Evolutionary conservation across 257 asterid species (phyloP), one percentile per base, ranked within the genome.

Genomic region (Solanum raphanifolium): DNA sequence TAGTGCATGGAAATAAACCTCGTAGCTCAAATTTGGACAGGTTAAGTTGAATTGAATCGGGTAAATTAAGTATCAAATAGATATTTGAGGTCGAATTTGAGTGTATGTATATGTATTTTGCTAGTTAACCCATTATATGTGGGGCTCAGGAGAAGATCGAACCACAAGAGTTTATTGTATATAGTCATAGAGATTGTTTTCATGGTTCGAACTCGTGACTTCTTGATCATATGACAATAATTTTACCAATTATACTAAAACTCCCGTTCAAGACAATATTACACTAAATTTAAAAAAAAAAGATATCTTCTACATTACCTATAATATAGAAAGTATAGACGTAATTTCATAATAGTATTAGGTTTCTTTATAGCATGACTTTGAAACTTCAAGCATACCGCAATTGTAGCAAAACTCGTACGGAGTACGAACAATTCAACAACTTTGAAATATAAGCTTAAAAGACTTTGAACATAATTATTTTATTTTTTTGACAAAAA

Each of bases 151-250:
- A 65, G 29, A 25, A 6, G 18, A 2, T 5, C 7, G 8, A 4
- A 11, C 0, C 1, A 9, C 1, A 23, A 62, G 2, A 9, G 0
- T 62, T 11, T 23, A 62, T 62, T 62, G 0, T 62, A 4, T 1
- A 29, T 29, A 29, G 31, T 29, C n/a, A n/a, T n/a, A n/a, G n/a
- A n/a, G n/a, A n/a, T n/a, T n/a, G 1, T 48, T 48, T 48, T 23
- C 29, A 9, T 10, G 7, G 31, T 0, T 62, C 5, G 2, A 23
- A 23, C 15, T 1, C 15, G 0, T 23, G 31, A 15, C 0, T 15
- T 48, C 0, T 15, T 48, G 6, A 4, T 62, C 31, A 62, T 4
- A 1, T 66, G 9, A 0, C 1, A 65, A 25, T 0, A 25, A 25
- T 1, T 66, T 66, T 66, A 66, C 6, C 9, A 12, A 6, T 25